Percentiles rank a stretch among this genome's conserved stretches.
Evolutionary conservation across 2,329 filamentous ascomycete species (phyloP).

Genomic region (Penicillium corylophilum): DNA sequence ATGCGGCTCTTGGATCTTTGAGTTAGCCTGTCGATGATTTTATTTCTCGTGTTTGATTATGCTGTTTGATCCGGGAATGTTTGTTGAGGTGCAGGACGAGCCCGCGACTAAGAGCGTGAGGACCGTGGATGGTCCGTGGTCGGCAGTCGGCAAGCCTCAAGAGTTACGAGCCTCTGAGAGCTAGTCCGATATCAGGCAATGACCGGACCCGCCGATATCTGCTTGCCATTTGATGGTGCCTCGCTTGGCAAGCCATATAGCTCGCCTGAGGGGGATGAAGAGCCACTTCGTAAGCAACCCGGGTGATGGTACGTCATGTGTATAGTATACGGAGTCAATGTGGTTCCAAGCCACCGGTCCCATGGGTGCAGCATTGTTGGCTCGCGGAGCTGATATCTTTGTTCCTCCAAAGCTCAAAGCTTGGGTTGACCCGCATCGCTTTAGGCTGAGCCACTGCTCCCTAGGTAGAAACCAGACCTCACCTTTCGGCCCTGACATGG

Average conservation of each 20-base stretch:
- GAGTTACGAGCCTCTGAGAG: not conserved
- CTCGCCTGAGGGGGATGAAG: not conserved
- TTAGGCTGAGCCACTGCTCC: not conserved
- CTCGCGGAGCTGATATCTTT: not conserved
- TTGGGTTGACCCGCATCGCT: not conserved
- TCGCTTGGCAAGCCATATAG: constrained; percentile 4
- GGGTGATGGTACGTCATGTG: not conserved
- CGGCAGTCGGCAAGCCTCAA: constrained; percentile 1
- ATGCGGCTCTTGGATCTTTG: constrained; percentile 3
- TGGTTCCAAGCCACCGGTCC: not conserved
- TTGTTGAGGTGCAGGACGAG: not conserved
- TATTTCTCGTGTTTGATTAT: not conserved
- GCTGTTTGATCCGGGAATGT: not conserved
- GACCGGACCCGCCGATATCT: not conserved
- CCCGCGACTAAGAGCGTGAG: not conserved
- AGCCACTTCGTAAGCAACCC: not conserved
- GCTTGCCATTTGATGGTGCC: not conserved
- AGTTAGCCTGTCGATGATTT: not conserved
- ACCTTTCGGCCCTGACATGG: not conserved
- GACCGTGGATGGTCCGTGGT: not conserved
- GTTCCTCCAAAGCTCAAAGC: no score
- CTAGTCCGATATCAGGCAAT: not conserved
- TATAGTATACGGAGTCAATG: not conserved
- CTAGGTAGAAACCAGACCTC: not conserved
- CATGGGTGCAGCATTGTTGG: not conserved